Conservation (phyloP, 1,139 yeast species). For the Candida sp. region DNA sequence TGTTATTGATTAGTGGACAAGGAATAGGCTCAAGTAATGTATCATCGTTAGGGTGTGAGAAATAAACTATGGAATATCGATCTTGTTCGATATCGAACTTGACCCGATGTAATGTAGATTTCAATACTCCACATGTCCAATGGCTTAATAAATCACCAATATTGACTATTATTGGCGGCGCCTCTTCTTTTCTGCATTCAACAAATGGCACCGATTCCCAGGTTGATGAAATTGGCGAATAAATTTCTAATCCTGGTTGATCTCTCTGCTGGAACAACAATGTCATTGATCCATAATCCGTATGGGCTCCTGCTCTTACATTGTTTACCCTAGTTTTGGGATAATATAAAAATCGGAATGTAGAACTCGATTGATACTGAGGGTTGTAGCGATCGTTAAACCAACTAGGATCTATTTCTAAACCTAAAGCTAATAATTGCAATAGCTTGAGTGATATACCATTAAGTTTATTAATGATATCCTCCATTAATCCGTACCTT, state of each 20-base stretch:
- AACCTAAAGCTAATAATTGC: slow-evolving; percentile 54
- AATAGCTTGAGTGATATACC: slow-evolving; percentile 38
- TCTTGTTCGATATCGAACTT: slow-evolving; percentile 60
- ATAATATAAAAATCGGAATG: slow-evolving; percentile 67
- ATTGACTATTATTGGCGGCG: slow-evolving; percentile 70
- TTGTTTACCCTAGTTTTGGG: slow-evolving; percentile 53
- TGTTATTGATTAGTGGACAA: slow-evolving; percentile 39
- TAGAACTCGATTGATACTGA: slow-evolving; percentile 51
- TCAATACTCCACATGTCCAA: slow-evolving; percentile 76
- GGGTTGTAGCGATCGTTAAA: slow-evolving; percentile 57
- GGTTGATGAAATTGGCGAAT: slow-evolving; percentile 45
- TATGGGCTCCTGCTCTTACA: slow-evolving; percentile 82
- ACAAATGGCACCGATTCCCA: slow-evolving; percentile 69
- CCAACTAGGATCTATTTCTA: slow-evolving; percentile 54
- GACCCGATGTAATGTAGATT: slow-evolving; percentile 71
- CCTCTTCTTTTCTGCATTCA: slow-evolving; percentile 33
- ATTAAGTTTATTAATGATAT: slow-evolving; percentile 38
- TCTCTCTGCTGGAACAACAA: slow-evolving; percentile 64
- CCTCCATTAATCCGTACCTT: slow-evolving; percentile 29
- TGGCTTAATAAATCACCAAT: slow-evolving; percentile 75
- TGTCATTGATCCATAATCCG: slow-evolving; percentile 77
- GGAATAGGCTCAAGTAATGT: slow-evolving; percentile 72
- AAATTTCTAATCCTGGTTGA: slow-evolving; percentile 72
- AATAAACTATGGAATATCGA: slow-evolving; percentile 77
- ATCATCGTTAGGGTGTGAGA: slow-evolving; percentile 74